phyloP scores from a whole-genome alignment of 208 protist species.

The Porcisia hertigi region DNA sequence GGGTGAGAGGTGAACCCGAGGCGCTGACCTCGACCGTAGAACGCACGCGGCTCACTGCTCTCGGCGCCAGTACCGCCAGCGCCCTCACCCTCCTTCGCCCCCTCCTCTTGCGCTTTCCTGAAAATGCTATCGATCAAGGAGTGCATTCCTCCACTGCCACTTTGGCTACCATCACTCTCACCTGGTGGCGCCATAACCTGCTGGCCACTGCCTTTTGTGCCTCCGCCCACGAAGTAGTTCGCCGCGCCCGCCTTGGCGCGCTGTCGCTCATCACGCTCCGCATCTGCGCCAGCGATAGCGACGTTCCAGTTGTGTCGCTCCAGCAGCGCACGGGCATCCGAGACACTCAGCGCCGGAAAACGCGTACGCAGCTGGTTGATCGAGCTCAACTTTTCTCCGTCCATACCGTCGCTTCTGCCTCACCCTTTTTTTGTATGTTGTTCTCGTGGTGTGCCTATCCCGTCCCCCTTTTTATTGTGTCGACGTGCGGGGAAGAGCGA shows the following conservation, averaged over 20 bases:
- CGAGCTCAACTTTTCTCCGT: constrained; percentile 32
- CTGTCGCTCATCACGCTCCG: constrained; percentile 26
- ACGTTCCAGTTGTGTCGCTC: constrained; percentile 44
- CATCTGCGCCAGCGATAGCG: constrained; percentile 31
- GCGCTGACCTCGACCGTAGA: constrained; percentile 71
- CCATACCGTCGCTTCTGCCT: constrained; percentile 8
- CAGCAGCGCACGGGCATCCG: constrained; percentile 34
- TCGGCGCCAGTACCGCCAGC: constrained; percentile 6
- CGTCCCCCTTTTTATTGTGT: background rate
- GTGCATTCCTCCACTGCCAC: constrained; percentile 3
- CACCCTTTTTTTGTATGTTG: background rate
- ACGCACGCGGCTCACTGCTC: constrained; percentile 37
- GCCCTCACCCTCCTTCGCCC: constrained; percentile 10
- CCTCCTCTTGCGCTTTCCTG: constrained; percentile 33
- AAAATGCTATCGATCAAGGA: constrained; percentile 44
- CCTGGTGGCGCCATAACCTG: constrained; percentile 38
- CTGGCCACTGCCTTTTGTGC: constrained; percentile 53
- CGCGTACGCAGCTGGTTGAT: constrained; percentile 38
- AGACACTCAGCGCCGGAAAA: constrained; percentile 39
- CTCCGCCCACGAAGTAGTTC: constrained; percentile 64
- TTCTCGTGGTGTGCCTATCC: no score
- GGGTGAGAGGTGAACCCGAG: constrained; percentile 69
- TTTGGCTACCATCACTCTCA: constrained; percentile 6
- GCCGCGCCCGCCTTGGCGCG: constrained; percentile 1
- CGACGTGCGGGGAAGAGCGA: background rate